These are phyloP conservation scores for Ophiostoma pallidulum DNA, from an alignment of 2,329 filamentous ascomycete genomes.

Conservation along the genomic window DNA sequence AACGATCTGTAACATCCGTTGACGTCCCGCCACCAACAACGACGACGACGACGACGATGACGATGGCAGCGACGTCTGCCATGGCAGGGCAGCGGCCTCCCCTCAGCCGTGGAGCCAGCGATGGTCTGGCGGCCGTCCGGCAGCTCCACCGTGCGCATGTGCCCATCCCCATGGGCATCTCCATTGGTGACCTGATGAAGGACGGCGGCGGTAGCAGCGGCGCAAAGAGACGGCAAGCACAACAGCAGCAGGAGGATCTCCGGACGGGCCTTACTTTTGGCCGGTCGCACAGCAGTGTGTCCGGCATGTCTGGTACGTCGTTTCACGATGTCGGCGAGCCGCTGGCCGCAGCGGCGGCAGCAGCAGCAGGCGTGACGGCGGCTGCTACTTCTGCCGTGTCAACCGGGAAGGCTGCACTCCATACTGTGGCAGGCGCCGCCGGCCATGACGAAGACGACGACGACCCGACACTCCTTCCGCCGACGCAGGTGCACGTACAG, in stretches of 20 bases:
- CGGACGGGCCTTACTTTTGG: background rate
- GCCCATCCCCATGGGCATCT: constrained; percentile 10
- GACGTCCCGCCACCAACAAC: no score
- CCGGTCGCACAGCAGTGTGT: constrained; percentile 2
- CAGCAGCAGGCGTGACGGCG: constrained; percentile 17
- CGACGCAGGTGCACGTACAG: constrained; percentile 42
- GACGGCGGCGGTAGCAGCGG: constrained; percentile 6
- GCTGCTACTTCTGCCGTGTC: constrained; percentile 20
- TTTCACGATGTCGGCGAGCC: no score
- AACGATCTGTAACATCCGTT: no score
- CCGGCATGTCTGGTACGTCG: constrained; percentile 18
- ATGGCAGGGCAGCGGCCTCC: background rate
- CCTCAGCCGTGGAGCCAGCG: constrained; percentile 12
- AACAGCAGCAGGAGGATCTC: constrained; percentile 14
- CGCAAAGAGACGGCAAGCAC: background rate
- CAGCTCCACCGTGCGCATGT: constrained; percentile 6
- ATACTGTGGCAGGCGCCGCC: background rate
- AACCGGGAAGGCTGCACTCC: constrained; percentile 24
- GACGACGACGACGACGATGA: no score
- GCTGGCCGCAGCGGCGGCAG: constrained; percentile 24
- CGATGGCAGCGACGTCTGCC: constrained; percentile 9
- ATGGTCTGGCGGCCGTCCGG: constrained; percentile 14
- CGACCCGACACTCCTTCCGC: constrained; percentile 19
- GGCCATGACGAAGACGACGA: constrained; percentile 18
- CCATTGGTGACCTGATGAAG: constrained; percentile 14